phyloP scores from a whole-genome alignment of 78 protist species.

The Blattamonas nauphoetae region DNA sequence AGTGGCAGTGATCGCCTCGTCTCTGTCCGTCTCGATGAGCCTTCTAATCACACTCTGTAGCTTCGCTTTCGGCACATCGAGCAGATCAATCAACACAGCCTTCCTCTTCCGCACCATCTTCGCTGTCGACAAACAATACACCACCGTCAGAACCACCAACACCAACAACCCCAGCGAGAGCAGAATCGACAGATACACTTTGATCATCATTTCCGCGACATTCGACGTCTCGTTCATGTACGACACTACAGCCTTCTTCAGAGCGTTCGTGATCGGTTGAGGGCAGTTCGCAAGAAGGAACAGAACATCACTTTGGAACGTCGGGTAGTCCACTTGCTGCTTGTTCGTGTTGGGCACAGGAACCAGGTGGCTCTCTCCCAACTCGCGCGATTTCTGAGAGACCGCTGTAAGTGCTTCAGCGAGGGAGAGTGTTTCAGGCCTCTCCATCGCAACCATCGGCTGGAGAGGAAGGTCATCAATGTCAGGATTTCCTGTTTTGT shows the following conservation, averaged over 20 bases:
- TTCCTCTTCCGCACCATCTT: background rate
- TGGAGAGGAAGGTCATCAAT: background rate
- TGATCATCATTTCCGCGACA: background rate
- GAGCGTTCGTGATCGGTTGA: background rate
- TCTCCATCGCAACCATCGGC: background rate
- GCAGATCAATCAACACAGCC: background rate
- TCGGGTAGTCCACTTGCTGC: background rate
- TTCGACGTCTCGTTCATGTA: background rate
- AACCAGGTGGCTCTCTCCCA: background rate
- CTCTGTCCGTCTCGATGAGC: background rate
- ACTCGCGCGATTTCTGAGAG: background rate
- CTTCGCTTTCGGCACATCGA: background rate
- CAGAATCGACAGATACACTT: background rate
- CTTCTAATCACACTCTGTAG: background rate
- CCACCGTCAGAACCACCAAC: background rate
- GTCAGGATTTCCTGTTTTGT: too few relatives aligned
- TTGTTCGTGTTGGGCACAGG: background rate
- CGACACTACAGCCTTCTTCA: background rate
- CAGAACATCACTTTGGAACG: background rate
- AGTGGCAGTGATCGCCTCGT: too few relatives aligned
- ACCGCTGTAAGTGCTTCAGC: background rate
- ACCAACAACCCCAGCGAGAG: background rate
- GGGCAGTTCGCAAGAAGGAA: background rate
- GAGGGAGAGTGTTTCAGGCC: background rate
- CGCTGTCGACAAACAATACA: background rate